Evolutionary conservation across 805 yeast species (phyloP).

Genomic region (Wickerhamomyces rabaulensis): DNA sequence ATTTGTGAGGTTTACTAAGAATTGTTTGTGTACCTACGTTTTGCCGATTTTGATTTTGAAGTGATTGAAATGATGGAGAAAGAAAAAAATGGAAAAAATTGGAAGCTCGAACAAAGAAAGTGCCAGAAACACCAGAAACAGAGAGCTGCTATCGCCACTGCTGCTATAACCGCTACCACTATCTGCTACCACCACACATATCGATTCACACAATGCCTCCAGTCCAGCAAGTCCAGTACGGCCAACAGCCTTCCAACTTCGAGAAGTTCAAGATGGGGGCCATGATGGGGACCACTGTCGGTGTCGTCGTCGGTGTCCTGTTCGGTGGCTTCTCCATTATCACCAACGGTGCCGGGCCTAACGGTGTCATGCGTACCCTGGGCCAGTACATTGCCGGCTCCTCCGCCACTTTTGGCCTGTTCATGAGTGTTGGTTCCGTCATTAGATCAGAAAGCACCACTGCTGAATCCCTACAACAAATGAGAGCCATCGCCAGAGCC

Average conservation of each 20-base stretch:
- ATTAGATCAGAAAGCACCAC: slow-evolving; percentile 63
- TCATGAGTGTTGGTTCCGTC: slow-evolving; percentile 94
- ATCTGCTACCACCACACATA: neutral
- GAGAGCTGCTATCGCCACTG: neutral
- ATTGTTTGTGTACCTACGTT: neutral
- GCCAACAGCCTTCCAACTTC: slow-evolving; percentile 75
- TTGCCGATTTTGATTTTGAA: too few species aligned
- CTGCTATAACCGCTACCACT: neutral
- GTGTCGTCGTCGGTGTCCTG: slow-evolving; percentile 90
- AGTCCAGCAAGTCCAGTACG: slow-evolving; percentile 58
- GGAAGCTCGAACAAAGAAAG: neutral
- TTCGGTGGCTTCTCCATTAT: slow-evolving; percentile 91
- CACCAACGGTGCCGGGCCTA: slow-evolving; percentile 96
- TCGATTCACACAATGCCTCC: slow-evolving; percentile 36
- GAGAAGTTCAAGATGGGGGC: slow-evolving; percentile 99
- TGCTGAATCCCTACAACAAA: slow-evolving; percentile 26
- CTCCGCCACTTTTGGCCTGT: slow-evolving; percentile 93
- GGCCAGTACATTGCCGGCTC: slow-evolving; percentile 97
- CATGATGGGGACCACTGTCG: slow-evolving; percentile 81
- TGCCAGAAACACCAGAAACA: neutral
- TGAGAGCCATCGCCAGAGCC: slow-evolving; percentile 37
- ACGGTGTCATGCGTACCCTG: slow-evolving; percentile 92
- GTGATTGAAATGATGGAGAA: too few species aligned
- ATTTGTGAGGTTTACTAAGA: neutral
- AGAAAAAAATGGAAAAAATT: neutral